These are phyloP conservation scores for Candida sanyiensis DNA, from an alignment of 805 yeast species.

Conservation along the genomic window DNA sequence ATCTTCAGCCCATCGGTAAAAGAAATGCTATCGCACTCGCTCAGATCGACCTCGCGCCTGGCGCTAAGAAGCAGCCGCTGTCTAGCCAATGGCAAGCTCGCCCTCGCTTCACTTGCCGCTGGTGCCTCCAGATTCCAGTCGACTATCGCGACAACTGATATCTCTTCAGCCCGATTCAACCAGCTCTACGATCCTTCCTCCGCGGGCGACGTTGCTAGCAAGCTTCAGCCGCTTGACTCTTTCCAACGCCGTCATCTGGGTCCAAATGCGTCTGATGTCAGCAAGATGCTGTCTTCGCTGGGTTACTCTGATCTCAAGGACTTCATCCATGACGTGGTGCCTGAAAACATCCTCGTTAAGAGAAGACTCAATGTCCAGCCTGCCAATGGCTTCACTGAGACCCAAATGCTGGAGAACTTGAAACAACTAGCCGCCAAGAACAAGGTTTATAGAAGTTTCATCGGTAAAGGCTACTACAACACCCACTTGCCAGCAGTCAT, in stretches of 20 bases:
- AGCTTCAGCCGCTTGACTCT: conserved; percentile 54
- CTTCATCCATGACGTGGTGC: conserved; percentile 70
- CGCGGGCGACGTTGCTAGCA: conserved; percentile 10
- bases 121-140: conserved; percentile 11
- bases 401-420: conserved; percentile 68
- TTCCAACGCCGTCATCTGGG: conserved; percentile 92
- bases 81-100: neutral
- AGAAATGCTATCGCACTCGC: conserved; percentile 2
- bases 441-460: conserved; percentile 64
- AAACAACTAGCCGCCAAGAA: conserved; percentile 69
- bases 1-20: neutral
- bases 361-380: conserved; percentile 68
- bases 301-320: conserved; percentile 64
- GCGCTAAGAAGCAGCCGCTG: neutral
- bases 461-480: conserved; percentile 94
- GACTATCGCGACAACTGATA: conserved; percentile 39
- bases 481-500: conserved; percentile 87
- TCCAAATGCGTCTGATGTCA: conserved; percentile 58
- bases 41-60: conserved; percentile 1
- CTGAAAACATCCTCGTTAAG: conserved; percentile 64
- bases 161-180: conserved; percentile 49
- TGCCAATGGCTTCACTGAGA: conserved; percentile 68
- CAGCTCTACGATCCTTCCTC: conserved; percentile 40
- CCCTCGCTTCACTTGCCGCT: neutral
- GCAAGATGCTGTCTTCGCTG: conserved; percentile 57